Base-by-base conservation (phyloP, 129 eudicot genomes). In the Logfia minima region DNA sequence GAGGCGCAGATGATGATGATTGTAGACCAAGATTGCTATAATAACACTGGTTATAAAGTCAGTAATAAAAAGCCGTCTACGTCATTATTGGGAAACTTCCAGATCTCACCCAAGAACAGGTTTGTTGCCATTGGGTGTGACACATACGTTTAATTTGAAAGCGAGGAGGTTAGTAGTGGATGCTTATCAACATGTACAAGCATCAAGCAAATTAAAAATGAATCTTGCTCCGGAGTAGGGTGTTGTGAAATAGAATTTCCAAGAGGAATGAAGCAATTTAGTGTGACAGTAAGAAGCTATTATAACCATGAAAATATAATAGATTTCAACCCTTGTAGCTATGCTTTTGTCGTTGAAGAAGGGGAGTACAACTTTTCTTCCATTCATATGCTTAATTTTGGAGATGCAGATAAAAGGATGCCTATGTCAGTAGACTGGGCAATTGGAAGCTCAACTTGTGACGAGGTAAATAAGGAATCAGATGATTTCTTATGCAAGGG, bases 401-500 rank as follows among this genome's bases (percentile, higher is more conserved):
- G 0, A 6, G 37, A 24, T 17, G 0, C 0, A 26, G 2, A 26
- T 26, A 2, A 26, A 19, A 71, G 1, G 80, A 63, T 84, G 81
- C 85, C 88, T 0, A 37, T 77, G 59, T 61, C 77, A 48, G 83
- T 80, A 9, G 88, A 84, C 13, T 84, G 88, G 88, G 83, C 71
- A 7, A 72, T 81, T 13, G 83, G 83, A n/a, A 18, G 81, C 48
- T 8, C 0, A n/a, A 58, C 56, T 41, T 84, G 80, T 63, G 67
- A 56, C 0, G 6, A 0, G n/a, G 85, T 65, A 29, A 26, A 26
- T 26, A 26, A 26, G 29, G 29, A 26, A 26, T 26, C 4, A 3
- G 22, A 22, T 3, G 8, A 8, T 6, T 79, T 55, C 68, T 68
- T 45, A 19, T 83, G 86, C 75, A 68, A 52, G 14, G 74, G 16